Evolutionary conservation across 148 eudicot species (phyloP), one percentile per base, ranked within the genome.

Genomic region (Vaccinium myrtillus): DNA sequence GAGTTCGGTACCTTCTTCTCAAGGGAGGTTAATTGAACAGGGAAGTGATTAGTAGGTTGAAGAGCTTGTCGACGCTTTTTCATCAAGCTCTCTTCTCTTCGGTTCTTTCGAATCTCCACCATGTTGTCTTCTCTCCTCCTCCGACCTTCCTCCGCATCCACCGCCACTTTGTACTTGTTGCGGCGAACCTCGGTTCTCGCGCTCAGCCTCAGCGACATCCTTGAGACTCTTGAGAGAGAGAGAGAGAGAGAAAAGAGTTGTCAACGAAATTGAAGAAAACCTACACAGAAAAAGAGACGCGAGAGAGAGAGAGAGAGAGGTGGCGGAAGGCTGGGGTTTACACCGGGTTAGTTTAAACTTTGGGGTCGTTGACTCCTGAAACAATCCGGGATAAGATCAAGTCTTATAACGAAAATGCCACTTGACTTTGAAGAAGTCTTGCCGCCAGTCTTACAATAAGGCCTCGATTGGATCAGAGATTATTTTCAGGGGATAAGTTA

Each of bases 141-240:
- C 18, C 90, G 83, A 7, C 89, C 90, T 39, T 87, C 87, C 3
- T 89, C 90, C 11, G 89, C 90, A 76, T 89, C 90, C n/a, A 89
- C 90, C 56, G 87, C 81, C 55, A 85, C 86, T 54, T 89, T 89
- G 89, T 87, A 89, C 70, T 54, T 81, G 82, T 71, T 89, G 61
- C 87, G 87, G 75, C 90, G 89, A 43, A 61, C 86, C 14, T 89
- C 90, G 32, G 89, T 80, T 23, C 89, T 75, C 36, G 84, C 70
- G 80, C 65, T 84, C 54, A 87, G 86, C 82, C 90, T 61, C 48
- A 89, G 73, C 67, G 90, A 85, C 88, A 89, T 89, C 16, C 63
- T 78, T 25, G 63, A 70, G 2, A 25, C 53, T 50, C 53, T 0
- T 11, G 30, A 21, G 27, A 59, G 70, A 6, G 67, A 21, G 25